Base-by-base conservation (phyloP, 768 basidiomycete species). In the Kwoniella dendrophila region DNA sequence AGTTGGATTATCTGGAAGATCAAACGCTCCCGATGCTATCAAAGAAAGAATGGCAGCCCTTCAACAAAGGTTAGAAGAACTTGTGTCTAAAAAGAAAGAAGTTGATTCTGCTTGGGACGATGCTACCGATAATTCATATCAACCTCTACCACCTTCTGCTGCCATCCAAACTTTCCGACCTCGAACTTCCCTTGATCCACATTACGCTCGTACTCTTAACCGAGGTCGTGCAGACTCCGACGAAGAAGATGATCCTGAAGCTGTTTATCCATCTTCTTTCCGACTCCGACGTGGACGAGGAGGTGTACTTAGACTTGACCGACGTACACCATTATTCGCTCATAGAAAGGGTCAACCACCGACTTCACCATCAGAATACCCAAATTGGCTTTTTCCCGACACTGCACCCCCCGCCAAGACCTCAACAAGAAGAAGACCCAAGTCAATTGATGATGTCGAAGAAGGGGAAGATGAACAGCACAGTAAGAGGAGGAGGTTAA, bases 41-140 rank as follows among this genome's bases (percentile, higher is more conserved):
- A 69, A 67, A 40, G 88, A 90, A 62, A 86, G 90, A 29, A 80
- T 83, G 49, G 81, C 82, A 1, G 79, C 82, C 11, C 87, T 92
- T 64, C 83, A 81, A 59, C 83, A 82, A 47, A 83, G 84, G 73
- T 84, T 88, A 75, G 89, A 88, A 72, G 82, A 82, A n/a, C 82
- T 84, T 45, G 78, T 88, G 73, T 81, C 77, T 26, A 81, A 81
- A 50, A 86, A 87, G 76, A 88, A 87, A 74, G 89, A 92, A 50
- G 78, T 83, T 49, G 89, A 93, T 70, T 84, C 87, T 50, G 84
- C 86, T 51, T 95, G 91, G 88, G 93, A 95, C 68, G 93, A 97
- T 73, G 82, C 83, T 54, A 83, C 90, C 66, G 93, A 96, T 79
- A 60, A 85, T 63, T 83, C 88, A 1, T 93, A 88, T 72, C 89